Percentiles rank a stretch among this genome's conserved stretches.
phyloP scores from a whole-genome alignment of 495 filamentous ascomycete species.

The Hypoxylon fuscum region DNA sequence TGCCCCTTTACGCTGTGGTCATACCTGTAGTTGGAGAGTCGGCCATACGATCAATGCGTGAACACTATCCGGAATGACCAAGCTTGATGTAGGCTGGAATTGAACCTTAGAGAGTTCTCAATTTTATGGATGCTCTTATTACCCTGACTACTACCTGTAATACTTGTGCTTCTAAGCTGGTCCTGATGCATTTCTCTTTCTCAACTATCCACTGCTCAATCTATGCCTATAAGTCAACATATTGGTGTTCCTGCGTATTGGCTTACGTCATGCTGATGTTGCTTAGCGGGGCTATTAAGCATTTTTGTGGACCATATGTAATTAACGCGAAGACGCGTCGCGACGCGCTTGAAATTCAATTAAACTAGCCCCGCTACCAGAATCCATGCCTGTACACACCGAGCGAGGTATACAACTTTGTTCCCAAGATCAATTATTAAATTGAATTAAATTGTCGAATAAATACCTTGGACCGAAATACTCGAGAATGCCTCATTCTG shows the following conservation, averaged over 20 bases:
- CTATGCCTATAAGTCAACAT: no score
- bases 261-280: no score
- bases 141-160: no score
- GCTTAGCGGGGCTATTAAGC: neutral
- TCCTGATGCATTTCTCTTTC: neutral
- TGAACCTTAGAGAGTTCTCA: no score
- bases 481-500: constrained; percentile 62
- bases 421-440: neutral
- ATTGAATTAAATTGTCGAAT: neutral
- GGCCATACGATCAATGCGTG: no score
- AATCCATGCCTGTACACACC: neutral
- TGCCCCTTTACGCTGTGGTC: no score
- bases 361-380: constrained; percentile 31
- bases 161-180: no score
- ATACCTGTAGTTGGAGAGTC: no score
- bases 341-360: constrained; percentile 31
- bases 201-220: neutral
- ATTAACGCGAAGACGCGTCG: constrained; percentile 34
- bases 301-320: neutral
- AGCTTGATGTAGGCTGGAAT: no score
- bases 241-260: no score
- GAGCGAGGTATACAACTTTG: neutral
- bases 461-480: neutral
- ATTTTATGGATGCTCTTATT: no score
- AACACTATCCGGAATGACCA: no score